These are phyloP conservation scores for Xanthoconium stramineum DNA, from an alignment of 768 basidiomycete genomes.

Conservation along the genomic window DNA sequence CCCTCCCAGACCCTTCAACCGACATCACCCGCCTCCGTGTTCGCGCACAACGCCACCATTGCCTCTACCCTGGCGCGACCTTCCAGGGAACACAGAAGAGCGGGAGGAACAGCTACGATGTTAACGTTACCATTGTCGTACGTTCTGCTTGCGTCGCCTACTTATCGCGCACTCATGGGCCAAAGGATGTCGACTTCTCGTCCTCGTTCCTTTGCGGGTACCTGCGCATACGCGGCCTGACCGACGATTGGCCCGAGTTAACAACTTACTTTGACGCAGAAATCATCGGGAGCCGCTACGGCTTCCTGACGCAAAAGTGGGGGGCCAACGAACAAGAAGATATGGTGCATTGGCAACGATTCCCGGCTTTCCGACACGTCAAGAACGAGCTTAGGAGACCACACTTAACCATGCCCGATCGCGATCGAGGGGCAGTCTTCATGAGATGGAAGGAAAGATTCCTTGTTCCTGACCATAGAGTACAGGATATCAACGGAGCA, in stretches of 20 bases:
- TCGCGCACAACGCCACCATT: slow-evolving; percentile 68
- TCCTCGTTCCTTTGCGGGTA: slow-evolving; percentile 88
- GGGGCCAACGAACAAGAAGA: slow-evolving; percentile 91
- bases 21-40: slow-evolving; percentile 80
- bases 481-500: slow-evolving; percentile 91
- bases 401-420: slow-evolving; percentile 70
- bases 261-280: slow-evolving; percentile 98
- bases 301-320: slow-evolving; percentile 88
- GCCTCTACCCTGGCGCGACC: slow-evolving; percentile 82
- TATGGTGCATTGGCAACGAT: slow-evolving; percentile 91
- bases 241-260: slow-evolving; percentile 91
- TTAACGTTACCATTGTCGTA: slow-evolving; percentile 88
- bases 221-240: slow-evolving; percentile 87
- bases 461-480: slow-evolving; percentile 90
- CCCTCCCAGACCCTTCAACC: slow-evolving; percentile 50
- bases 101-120: slow-evolving; percentile 92
- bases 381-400: slow-evolving; percentile 77
- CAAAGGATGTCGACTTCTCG: slow-evolving; percentile 84
- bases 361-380: slow-evolving; percentile 85
- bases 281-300: slow-evolving; percentile 87
- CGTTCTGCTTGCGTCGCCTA: slow-evolving; percentile 33
- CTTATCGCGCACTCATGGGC: slow-evolving; percentile 3
- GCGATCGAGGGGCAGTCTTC: slow-evolving; percentile 80
- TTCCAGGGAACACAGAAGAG: slow-evolving; percentile 94
- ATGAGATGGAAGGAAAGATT: slow-evolving; percentile 98